A percentile compares a stretch with the other conserved stretches of the same genome.
phyloP scores from a whole-genome alignment of 1,284 basidiomycete species.

The Tranzscheliella williamsii region DNA sequence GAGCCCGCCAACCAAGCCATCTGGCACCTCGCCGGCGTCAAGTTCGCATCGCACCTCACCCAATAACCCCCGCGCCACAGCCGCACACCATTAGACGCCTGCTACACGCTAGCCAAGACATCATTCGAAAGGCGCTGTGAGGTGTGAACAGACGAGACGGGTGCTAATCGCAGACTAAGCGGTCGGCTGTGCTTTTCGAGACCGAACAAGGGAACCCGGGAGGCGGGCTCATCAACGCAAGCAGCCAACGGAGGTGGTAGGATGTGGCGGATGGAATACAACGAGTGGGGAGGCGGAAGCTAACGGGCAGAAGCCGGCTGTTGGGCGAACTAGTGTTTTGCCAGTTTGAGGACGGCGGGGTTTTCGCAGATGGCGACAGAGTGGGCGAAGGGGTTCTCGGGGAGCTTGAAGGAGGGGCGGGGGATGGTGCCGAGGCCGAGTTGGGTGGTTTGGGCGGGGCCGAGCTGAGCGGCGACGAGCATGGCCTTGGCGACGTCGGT shows the following conservation, averaged over 20 bases:
- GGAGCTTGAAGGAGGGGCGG: constrained; percentile 7
- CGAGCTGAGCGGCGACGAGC: constrained; percentile 16
- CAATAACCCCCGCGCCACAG: no score
- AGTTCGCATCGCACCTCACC: no score
- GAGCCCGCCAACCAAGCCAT: not conserved
- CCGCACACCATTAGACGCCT: no score
- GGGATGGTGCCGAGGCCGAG: not conserved
- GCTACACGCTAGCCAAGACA: no score
- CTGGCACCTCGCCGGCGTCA: not conserved
- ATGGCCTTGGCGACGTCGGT: constrained; percentile 27
- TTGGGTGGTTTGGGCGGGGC: constrained; percentile 5
- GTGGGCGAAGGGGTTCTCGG: not conserved
- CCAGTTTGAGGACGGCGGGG: constrained; percentile 8
- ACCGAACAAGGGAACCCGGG: no score
- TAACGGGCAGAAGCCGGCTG: not conserved
- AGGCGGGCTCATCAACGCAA: no score
- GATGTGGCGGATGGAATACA: no score
- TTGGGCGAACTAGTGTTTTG: constrained; percentile 14
- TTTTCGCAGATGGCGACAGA: constrained; percentile 8
- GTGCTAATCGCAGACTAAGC: no score
- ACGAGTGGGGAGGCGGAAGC: not conserved
- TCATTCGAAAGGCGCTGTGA: no score
- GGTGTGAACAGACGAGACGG: no score
- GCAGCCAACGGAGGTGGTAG: no score
- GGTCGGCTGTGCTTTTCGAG: no score